These are phyloP conservation scores for Rhizophora mangle DNA, from an alignment of 345 rosid genomes.

Conservation along the genomic window DNA sequence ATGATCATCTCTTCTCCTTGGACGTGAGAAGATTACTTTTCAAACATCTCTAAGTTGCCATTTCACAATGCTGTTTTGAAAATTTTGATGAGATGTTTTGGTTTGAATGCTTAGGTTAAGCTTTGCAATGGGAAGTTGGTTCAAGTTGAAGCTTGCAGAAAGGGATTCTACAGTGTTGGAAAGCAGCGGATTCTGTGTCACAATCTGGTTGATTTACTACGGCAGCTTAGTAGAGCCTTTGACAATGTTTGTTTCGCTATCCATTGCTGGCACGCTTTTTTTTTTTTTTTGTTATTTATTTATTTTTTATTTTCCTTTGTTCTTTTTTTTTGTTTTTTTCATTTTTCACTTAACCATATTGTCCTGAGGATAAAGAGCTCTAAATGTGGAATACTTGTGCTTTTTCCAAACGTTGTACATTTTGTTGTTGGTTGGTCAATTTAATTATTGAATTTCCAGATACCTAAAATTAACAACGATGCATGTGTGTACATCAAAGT, in stretches of 20 bases:
- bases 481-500: not conserved
- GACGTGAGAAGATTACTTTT: slow-evolving; percentile 46
- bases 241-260: slow-evolving; percentile 55
- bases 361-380: too few relatives aligned
- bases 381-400: too few relatives aligned
- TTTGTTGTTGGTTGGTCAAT: too few relatives aligned
- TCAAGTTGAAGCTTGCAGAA: slow-evolving; percentile 73
- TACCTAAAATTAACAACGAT: too few relatives aligned
- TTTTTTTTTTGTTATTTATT: not conserved
- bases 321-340: too few relatives aligned
- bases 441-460: too few relatives aligned
- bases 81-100: slow-evolving; percentile 8
- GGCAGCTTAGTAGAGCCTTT: slow-evolving; percentile 89
- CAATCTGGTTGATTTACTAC: slow-evolving; percentile 84
- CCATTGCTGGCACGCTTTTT: not conserved
- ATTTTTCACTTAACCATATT: too few relatives aligned
- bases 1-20: slow-evolving; percentile 81
- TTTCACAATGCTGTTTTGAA: not conserved
- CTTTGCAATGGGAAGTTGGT: slow-evolving; percentile 91
- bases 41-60: not conserved
- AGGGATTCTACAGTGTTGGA: slow-evolving; percentile 75
- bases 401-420: too few relatives aligned
- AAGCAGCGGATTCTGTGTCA: slow-evolving; percentile 75
- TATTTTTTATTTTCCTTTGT: not conserved
- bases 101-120: slow-evolving; percentile 56